A percentile compares a stretch with the other conserved stretches of the same genome.
phyloP scores from a whole-genome alignment of 805 yeast species.

The Wickerhamiella alocasiicola region DNA sequence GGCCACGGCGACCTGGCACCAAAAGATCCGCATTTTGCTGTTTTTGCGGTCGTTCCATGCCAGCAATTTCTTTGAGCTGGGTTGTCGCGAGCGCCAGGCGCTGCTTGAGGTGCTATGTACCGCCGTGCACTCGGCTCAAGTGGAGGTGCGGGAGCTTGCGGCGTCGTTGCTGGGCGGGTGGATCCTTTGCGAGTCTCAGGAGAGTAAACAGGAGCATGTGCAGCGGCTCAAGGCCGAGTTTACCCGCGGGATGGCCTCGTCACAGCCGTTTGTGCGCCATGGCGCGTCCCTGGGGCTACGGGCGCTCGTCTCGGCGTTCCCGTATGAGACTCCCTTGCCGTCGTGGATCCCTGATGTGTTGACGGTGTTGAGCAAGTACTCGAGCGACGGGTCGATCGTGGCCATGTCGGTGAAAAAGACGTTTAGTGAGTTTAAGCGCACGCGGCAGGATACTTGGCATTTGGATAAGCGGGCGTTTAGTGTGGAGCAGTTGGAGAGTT shows the following conservation, averaged over 20 bases:
- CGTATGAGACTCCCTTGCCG: slow-evolving; percentile 87
- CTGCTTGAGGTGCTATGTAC: slow-evolving; percentile 42
- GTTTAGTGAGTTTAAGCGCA: slow-evolving; percentile 75
- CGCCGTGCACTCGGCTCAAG: slow-evolving; percentile 47
- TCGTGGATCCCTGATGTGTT: slow-evolving; percentile 71
- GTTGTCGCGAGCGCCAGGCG: slow-evolving; percentile 33
- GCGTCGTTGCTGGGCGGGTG: slow-evolving; percentile 68
- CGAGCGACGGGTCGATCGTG: slow-evolving; percentile 61
- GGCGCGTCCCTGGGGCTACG: slow-evolving; percentile 85
- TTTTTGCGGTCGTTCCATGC: slow-evolving; percentile 62
- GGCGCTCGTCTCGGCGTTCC: slow-evolving; percentile 76
- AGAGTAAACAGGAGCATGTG: slow-evolving; percentile 32
- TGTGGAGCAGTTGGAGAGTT: slow-evolving; percentile 68
- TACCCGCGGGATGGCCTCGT: slow-evolving; percentile 24
- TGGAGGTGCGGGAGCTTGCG: slow-evolving; percentile 65
- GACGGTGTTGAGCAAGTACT: slow-evolving; percentile 54
- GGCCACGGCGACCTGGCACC: slow-evolving; percentile 40
- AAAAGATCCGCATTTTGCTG: slow-evolving; percentile 51
- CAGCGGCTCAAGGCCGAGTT: slow-evolving; percentile 34
- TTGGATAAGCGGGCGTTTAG: slow-evolving; percentile 66
- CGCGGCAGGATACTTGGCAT: slow-evolving; percentile 94
- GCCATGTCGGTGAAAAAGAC: slow-evolving; percentile 76
- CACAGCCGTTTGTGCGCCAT: slow-evolving; percentile 31
- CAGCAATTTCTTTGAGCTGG: slow-evolving; percentile 48
- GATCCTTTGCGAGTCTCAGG: slow-evolving; percentile 47